Conservation (phyloP, 2,329 filamentous ascomycete species). For the Penicillium psychrosexuale region DNA sequence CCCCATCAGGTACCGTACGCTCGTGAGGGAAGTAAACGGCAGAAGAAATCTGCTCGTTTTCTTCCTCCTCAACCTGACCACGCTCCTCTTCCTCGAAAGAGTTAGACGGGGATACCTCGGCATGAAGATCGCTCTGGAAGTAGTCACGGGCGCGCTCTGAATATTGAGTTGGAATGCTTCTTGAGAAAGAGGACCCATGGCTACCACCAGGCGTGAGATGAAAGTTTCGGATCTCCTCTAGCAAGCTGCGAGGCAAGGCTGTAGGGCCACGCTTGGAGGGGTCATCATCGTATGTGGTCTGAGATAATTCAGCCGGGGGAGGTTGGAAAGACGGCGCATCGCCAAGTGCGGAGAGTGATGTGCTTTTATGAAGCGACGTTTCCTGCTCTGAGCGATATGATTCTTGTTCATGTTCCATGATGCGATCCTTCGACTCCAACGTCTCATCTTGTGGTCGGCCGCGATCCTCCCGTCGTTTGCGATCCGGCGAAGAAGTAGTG, state of each 20-base stretch:
- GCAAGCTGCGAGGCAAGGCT: slow-evolving; percentile 48
- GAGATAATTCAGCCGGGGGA: slow-evolving; percentile 7
- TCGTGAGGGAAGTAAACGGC: slow-evolving; percentile 64
- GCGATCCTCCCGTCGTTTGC: slow-evolving; percentile 50
- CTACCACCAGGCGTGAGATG: slow-evolving; percentile 50
- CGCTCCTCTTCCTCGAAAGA: slow-evolving; percentile 24
- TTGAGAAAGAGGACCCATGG: slow-evolving; percentile 46
- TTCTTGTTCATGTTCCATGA: slow-evolving; percentile 17
- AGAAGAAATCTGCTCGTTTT: slow-evolving; percentile 62
- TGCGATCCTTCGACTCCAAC: slow-evolving; percentile 16
- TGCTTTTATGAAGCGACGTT: slow-evolving; percentile 26
- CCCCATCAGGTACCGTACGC: slow-evolving; percentile 38
- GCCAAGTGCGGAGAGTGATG: slow-evolving; percentile 28
- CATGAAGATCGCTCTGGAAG: slow-evolving; percentile 20
- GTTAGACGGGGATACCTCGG: slow-evolving; percentile 22
- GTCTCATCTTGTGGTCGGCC: slow-evolving; percentile 35
- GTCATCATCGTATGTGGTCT: slow-evolving; percentile 21
- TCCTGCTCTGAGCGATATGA: slow-evolving; percentile 15
- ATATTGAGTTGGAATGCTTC: slow-evolving; percentile 39
- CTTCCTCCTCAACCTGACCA: slow-evolving; percentile 53
- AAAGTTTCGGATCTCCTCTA: slow-evolving; percentile 58
- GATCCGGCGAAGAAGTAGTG: slow-evolving; percentile 52
- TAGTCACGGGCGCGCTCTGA: slow-evolving; percentile 34
- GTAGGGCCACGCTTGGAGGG: slow-evolving; percentile 28
- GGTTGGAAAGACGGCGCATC: slow-evolving; percentile 25